These are phyloP conservation scores for Amphirosellinia nigrospora DNA, from an alignment of 495 filamentous ascomycete species.

Conservation along the genomic window DNA sequence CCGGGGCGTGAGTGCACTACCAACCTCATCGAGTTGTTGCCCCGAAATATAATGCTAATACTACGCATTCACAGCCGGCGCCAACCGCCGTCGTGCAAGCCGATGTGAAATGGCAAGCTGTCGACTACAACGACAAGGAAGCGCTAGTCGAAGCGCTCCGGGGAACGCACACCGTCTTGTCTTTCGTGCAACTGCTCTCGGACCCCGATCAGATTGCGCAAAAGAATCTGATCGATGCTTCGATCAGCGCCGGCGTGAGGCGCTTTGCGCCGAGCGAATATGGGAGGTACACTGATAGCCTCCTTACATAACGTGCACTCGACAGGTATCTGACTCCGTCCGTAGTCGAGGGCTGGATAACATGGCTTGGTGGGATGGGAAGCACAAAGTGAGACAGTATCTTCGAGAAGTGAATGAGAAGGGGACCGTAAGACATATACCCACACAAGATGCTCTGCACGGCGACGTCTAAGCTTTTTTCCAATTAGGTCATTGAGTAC, in stretches of 20 bases:
- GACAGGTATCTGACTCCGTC: slow-evolving; percentile 11
- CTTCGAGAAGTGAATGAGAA: slow-evolving; percentile 58
- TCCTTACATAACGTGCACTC: not conserved
- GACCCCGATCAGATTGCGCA: slow-evolving; percentile 47
- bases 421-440: slow-evolving; percentile 47
- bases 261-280: slow-evolving; percentile 62
- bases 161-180: slow-evolving; percentile 62
- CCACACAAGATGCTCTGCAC: not conserved
- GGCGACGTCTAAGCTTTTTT: slow-evolving; percentile 13
- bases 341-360: slow-evolving; percentile 30
- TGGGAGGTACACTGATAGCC: slow-evolving; percentile 32
- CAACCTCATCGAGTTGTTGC: no score
- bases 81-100: slow-evolving; percentile 11
- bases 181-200: slow-evolving; percentile 51
- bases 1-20: slow-evolving; percentile 45
- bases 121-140: slow-evolving; percentile 51
- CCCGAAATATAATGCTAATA: slow-evolving; percentile 3
- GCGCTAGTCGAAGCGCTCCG: slow-evolving; percentile 46
- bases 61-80: slow-evolving; percentile 28
- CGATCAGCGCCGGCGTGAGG: slow-evolving; percentile 57
- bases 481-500: slow-evolving; percentile 61
- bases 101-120: slow-evolving; percentile 45
- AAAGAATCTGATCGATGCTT: slow-evolving; percentile 59
- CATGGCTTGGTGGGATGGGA: slow-evolving; percentile 59
- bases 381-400: slow-evolving; percentile 54